A percentile compares a stretch with the other conserved stretches of the same genome.
These are phyloP conservation scores for Chiua virens DNA, from an alignment of 768 basidiomycete species.

Conservation along the genomic window DNA sequence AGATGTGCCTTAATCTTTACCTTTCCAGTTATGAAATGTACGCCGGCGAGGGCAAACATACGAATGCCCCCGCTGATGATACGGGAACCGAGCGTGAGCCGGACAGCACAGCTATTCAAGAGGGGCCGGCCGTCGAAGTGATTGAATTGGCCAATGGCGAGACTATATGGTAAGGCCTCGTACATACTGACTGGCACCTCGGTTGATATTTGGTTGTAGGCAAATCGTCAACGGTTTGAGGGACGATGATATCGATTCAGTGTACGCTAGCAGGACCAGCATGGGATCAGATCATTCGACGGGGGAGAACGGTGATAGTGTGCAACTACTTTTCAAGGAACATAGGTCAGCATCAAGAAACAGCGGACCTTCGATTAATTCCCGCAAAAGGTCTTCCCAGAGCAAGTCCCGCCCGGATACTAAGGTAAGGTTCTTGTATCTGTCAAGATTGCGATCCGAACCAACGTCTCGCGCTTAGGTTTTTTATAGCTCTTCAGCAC, in stretches of 20 bases:
- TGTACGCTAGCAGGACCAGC: constrained; percentile 66
- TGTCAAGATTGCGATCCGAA: constrained; percentile 2
- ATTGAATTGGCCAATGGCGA: constrained; percentile 86
- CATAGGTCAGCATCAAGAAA: constrained; percentile 70
- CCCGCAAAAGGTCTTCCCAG: constrained; percentile 57
- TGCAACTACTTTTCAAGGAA: constrained; percentile 77
- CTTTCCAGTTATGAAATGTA: constrained; percentile 76
- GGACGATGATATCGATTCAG: constrained; percentile 70
- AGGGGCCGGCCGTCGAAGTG: constrained; percentile 71
- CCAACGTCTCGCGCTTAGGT: constrained; percentile 20
- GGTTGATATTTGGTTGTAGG: constrained; percentile 35
- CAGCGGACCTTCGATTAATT: constrained; percentile 56
- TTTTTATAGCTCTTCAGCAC: constrained; percentile 56
- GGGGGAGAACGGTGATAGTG: constrained; percentile 45
- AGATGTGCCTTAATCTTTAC: constrained; percentile 18
- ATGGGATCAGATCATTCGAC: constrained; percentile 73
- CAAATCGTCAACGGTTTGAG: constrained; percentile 83
- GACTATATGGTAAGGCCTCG: constrained; percentile 69
- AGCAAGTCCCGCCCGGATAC: constrained; percentile 74
- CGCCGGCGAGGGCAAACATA: constrained; percentile 52
- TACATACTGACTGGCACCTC: neutral
- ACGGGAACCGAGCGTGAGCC: constrained; percentile 23
- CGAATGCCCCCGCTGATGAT: constrained; percentile 37
- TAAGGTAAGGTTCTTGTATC: constrained; percentile 53
- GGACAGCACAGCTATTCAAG: constrained; percentile 29